These are phyloP conservation scores for sunflower (Helianthus annuus) DNA, from an alignment of 129 eudicot genomes.

Conservation along the genomic window DNA sequence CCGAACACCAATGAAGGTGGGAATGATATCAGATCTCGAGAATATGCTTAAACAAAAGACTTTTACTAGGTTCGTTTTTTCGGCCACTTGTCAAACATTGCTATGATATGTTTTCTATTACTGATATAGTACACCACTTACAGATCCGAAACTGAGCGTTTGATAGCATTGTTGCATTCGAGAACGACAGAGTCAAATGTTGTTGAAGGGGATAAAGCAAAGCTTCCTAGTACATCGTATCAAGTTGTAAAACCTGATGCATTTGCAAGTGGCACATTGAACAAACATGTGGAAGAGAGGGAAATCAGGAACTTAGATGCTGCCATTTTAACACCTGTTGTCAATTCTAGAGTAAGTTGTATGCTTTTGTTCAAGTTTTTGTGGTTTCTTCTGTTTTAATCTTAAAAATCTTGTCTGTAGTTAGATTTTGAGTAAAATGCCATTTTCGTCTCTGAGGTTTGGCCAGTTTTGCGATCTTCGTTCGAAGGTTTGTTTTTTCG, in stretches of 20 bases:
- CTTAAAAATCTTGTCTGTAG: neutral
- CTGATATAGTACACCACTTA: no score
- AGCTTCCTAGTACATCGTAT: slow-evolving; percentile 22
- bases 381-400: neutral
- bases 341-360: slow-evolving; percentile 46
- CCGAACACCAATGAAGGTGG: no score
- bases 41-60: no score
- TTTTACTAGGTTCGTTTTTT: no score
- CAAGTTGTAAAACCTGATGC: slow-evolving; percentile 32
- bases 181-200: slow-evolving; percentile 45
- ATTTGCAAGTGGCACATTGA: slow-evolving; percentile 28
- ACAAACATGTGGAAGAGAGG: slow-evolving; percentile 34
- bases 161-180: slow-evolving; percentile 65
- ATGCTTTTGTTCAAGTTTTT: neutral
- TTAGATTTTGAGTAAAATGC: neutral
- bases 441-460: no score
- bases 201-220: slow-evolving; percentile 34
- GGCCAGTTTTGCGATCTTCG: no score
- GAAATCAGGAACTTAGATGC: slow-evolving; percentile 22
- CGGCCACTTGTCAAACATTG: no score
- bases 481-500: no score
- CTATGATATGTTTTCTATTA: no score
- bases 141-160: slow-evolving; percentile 74
- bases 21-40: no score
- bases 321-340: slow-evolving; percentile 38